Conservation (phyloP, 73 alveolate species). For the Breviolum minutum region DNA sequence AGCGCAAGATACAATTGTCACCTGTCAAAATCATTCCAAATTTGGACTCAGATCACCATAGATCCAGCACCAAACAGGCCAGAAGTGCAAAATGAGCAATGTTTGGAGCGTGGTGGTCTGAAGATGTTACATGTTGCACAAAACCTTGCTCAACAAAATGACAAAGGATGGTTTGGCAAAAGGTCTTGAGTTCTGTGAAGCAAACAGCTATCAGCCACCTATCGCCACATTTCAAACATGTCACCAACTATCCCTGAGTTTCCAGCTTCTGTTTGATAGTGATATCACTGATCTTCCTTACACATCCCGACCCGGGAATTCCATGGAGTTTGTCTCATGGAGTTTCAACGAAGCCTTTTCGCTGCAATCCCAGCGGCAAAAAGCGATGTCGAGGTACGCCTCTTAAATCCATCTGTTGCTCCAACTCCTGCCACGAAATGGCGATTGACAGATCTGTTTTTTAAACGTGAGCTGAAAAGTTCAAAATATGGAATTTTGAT, state of each 20-base stretch:
- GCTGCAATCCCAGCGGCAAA: not conserved
- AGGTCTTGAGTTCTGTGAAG: not conserved
- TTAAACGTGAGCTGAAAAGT: not conserved
- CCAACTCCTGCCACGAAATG: constrained; percentile 21
- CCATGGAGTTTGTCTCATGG: no score
- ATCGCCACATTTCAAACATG: not conserved
- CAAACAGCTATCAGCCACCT: not conserved
- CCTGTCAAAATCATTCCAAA: not conserved
- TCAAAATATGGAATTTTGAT: no score
- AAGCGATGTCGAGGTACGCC: constrained; percentile 86
- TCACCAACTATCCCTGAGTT: not conserved
- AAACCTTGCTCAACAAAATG: not conserved
- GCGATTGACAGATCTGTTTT: not conserved
- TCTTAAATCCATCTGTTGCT: constrained; percentile 75
- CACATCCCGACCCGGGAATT: not conserved
- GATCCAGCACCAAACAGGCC: not conserved
- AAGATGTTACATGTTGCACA: constrained; percentile 76
- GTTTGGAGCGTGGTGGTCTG: constrained; percentile 91
- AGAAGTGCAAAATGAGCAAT: constrained; percentile 53
- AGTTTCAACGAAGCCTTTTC: not conserved
- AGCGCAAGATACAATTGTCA: constrained; percentile 80
- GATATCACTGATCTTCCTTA: constrained; percentile 82
- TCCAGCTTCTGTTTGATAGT: constrained; percentile 60
- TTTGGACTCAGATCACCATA: not conserved
- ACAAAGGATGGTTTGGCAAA: not conserved